Base-by-base conservation (phyloP, 2,329 filamentous ascomycete species). In the Alternaria incomplexa region DNA sequence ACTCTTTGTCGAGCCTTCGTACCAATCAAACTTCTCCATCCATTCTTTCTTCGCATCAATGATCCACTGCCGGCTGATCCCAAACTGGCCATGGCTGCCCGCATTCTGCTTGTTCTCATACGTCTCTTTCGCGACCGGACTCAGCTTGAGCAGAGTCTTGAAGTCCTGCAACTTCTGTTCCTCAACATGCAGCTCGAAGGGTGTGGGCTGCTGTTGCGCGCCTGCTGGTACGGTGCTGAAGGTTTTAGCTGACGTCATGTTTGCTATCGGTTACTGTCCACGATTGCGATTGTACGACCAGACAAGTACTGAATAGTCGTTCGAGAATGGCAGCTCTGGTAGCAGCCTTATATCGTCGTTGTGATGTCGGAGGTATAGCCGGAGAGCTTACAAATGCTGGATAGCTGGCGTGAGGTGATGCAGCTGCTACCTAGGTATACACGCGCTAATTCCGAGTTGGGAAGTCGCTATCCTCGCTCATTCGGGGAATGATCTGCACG, bases 11-110 rank as follows among this genome's bases (percentile, higher is more conserved):
- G 25, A 10, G 5, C n/a, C 26, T 15, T 45, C 53, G 10, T 70
- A 76, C 79, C 80, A 77, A 44, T 79, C 69, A 66, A 82, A 80
- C n/a, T 61, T 62, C 11, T 72, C 63, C 30, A 70, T 55, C 77
- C 77, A 79, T 30, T 71, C 56, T 26, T 67, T 64, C 63, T 79
- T 78, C 22, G 76, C 55, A 22, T 74, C 58, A 7, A 67, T 13
- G 13, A 79, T 63, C 77, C 77, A 80, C 22, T 71, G 63, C 20
- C 71, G 62, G 15, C 72, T 75, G 4, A 78, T 77, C 4, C 76
- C 73, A 56, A 78, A 69, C 72, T 74, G 68, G 3, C 71, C 66
- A 44, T 73, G 58, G 5, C 75, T 70, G 1, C 70, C 76, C 43
- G 72, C 70, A 28, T 74, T 40, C 59, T 65, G 63, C 51, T 58